Evolutionary conservation across 164 flowering plant genomes (phyloP), one percentile per base, ranked within the genome.

Genomic region (Liquidambar formosana): DNA sequence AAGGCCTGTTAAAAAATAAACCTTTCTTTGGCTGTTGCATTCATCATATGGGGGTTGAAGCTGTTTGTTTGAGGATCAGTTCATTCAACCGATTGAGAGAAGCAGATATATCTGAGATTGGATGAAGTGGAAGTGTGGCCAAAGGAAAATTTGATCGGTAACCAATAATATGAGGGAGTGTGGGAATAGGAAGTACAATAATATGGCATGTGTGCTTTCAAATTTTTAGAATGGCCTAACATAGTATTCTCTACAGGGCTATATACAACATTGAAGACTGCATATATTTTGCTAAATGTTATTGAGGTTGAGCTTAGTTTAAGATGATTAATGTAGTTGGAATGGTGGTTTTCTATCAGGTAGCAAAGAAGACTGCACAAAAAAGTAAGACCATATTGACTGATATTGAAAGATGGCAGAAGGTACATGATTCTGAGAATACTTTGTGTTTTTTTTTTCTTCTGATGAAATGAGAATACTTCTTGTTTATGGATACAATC

Each of bases 321-420:
- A 21, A 52, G 19, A 49, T 63, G 57, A 53, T 61, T 62, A 13
- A 63, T 28, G 49, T 61, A 10, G 54, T n/a, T 61, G 43, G 38
- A 60, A 13, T 58, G 21, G 3, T 75, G 59, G 51, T 53, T 75
- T 38, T 65, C 15, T 67, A 82, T 68, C 77, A 94, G 97, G 98
- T 84, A 53, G 97, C 98, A 58, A 94, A 86, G 86, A 89, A 71
- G 80, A 94, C 98, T 60, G 92, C 97, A 16, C 87, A 84, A 70
- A 92, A 78, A 73, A 92, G 98, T 67, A 92, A 88, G 80, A 83
- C 77, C 66, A 78, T 94, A 56, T 76, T 94, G 79, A 88, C 86
- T 47, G 90, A 90, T 66, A 86, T 94, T 71, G 98, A 94, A 75
- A 78, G 98, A 28, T 89, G 94, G 94, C 94, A 94, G 73, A 94